Evolutionary conservation across 2,329 filamentous ascomycete species (phyloP), one percentile per base, ranked within the genome.

Genomic region (Cladophialophora psammophila): DNA sequence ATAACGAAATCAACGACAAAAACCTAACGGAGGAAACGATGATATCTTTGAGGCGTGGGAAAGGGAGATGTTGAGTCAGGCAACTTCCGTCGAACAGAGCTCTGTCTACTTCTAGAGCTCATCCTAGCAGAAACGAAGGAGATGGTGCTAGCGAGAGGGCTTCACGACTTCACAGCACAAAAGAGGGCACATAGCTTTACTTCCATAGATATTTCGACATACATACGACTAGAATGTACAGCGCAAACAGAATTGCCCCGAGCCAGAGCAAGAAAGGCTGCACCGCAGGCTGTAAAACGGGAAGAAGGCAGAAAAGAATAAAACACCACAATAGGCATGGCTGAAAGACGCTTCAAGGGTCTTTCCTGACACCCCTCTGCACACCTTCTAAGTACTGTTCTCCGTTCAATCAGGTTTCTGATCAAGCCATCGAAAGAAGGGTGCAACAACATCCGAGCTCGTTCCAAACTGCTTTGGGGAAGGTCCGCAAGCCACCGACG

Each of bases 401-500:
- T 31, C 35, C 45, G n/a, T 40, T 50, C 45, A 50, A 50, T 50
- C 45, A 50, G 45, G 45, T 26, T 9, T 18, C 45, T 50, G 45
- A 26, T 50, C 45, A 50, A 18, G 50, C 18, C 34, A n/a, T 42
- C 45, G 36, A 31, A 45, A 3, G 18, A 32, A 58, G 20, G 31
- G 20, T 38, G 34, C 36, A n/a, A 58, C 55, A 58, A 45, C n/a
- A 58, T 38, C 36, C 34, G 55, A 58, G 42, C 45, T 50, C 20
- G 8, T 5, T 10, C 45, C 45, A 50, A 26, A 12, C 45, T 50
- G 45, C 20, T 50, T 18, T 26, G 45, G 45, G 45, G 9, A 50
- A 50, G 20, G 45, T 10, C 45, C 45, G 55, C 45, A 64, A 64
- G 62, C 62, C 62, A 64, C 62, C 56, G 45, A 64, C 26, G 63